Evolutionary conservation across 805 yeast genomes (phyloP).

Genomic region (Saturnispora serradocipensis): DNA sequence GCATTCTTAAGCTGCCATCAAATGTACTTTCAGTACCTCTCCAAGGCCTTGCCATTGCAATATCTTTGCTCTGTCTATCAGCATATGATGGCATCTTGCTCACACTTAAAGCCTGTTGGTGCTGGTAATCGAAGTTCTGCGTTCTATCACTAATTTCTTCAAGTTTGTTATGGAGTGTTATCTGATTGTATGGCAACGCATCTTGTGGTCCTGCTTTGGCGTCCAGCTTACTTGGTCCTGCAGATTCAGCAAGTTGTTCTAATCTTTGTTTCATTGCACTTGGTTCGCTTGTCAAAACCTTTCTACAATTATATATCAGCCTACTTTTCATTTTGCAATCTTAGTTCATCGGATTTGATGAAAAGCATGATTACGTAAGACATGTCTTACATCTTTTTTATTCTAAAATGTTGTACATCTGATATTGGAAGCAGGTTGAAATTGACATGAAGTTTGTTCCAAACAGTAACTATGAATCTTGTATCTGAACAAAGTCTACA

Average conservation of each 20-base stretch:
- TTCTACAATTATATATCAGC: neutral
- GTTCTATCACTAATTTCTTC: constrained; percentile 21
- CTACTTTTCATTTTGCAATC: neutral
- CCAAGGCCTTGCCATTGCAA: constrained; percentile 51
- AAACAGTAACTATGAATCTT: too few relatives aligned
- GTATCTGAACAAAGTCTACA: too few relatives aligned
- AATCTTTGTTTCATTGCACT: constrained; percentile 29
- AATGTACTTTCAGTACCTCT: constrained; percentile 40
- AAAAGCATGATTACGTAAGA: neutral
- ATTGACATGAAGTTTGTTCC: too few relatives aligned
- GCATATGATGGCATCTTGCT: constrained; percentile 37
- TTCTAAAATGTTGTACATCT: neutral
- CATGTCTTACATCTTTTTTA: neutral
- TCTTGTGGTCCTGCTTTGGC: constrained; percentile 27
- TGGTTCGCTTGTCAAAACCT: constrained; percentile 6
- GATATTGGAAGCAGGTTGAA: too few relatives aligned
- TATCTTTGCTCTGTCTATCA: constrained; percentile 34
- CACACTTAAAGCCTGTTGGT: constrained; percentile 34
- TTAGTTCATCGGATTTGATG: neutral
- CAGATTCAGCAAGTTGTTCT: constrained; percentile 35
- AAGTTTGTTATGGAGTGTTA: constrained; percentile 19
- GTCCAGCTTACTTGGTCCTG: constrained; percentile 28
- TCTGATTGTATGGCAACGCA: constrained; percentile 18
- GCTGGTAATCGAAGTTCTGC: constrained; percentile 27
- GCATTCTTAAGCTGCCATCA: constrained; percentile 46